Conservation (phyloP, 495 filamentous ascomycete genomes). For the Podospora comata region DNA sequence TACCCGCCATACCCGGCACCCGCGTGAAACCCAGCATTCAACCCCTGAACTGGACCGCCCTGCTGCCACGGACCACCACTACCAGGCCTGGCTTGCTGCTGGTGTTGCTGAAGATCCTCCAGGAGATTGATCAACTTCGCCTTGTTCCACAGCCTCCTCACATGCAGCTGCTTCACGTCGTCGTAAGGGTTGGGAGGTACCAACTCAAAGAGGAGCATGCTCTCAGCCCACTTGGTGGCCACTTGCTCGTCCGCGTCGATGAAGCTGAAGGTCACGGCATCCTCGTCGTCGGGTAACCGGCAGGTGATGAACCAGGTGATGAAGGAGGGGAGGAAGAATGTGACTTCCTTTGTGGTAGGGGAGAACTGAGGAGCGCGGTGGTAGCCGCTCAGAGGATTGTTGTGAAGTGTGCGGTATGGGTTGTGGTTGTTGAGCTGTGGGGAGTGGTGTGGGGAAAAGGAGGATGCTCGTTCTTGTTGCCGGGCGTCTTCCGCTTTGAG, state of each 20-base stretch:
- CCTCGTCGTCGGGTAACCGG: constrained; percentile 37
- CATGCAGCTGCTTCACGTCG: constrained; percentile 29
- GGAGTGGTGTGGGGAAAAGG: constrained; percentile 10
- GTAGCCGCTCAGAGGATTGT: constrained; percentile 18
- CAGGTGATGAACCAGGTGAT: constrained; percentile 39
- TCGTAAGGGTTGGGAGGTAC: constrained; percentile 18
- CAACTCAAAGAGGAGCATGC: constrained; percentile 30
- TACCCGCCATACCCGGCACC: background rate
- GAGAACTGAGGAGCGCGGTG: constrained; percentile 22
- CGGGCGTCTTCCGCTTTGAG: constrained; percentile 26
- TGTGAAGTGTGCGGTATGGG: background rate
- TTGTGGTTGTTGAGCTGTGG: constrained; percentile 9
- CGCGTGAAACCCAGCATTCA: background rate
- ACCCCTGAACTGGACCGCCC: constrained; percentile 3
- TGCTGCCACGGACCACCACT: constrained; percentile 10
- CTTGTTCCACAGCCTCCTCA: constrained; percentile 32
- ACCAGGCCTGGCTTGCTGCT: background rate
- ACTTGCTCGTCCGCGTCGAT: constrained; percentile 20
- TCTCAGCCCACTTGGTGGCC: constrained; percentile 28
- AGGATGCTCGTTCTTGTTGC: background rate
- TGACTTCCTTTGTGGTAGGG: constrained; percentile 28
- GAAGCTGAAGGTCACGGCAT: constrained; percentile 33
- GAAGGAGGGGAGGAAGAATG: constrained; percentile 27
- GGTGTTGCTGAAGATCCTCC: constrained; percentile 20
- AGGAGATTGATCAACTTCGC: constrained; percentile 21